Conservation (phyloP, 1,284 basidiomycete genomes). For the Microbotryomycetes sp. region DNA sequence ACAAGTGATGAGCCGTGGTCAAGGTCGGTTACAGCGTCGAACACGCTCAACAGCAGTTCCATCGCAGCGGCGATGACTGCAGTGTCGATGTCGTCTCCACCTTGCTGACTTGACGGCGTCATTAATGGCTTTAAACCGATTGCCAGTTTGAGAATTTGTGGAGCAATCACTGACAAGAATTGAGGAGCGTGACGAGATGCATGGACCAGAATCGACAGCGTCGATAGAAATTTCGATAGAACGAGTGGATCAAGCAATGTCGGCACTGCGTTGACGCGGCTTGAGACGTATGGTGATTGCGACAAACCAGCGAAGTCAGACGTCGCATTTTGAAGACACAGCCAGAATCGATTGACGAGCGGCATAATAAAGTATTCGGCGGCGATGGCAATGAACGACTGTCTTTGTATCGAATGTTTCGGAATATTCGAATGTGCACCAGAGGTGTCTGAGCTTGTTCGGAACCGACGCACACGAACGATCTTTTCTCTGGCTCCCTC, state of each 20-base stretch:
- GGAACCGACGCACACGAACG: slow-evolving; percentile 53
- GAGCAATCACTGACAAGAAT: slow-evolving; percentile 71
- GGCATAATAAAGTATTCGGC: slow-evolving; percentile 82
- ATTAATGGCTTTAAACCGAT: slow-evolving; percentile 55
- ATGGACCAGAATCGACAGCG: slow-evolving; percentile 73
- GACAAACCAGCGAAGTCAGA: slow-evolving; percentile 53
- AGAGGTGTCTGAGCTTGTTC: background rate
- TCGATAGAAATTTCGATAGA: slow-evolving; percentile 65
- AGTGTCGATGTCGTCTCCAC: slow-evolving; percentile 51
- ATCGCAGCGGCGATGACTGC: slow-evolving; percentile 65
- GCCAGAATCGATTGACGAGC: slow-evolving; percentile 81
- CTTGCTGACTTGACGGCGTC: background rate
- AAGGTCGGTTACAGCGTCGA: slow-evolving; percentile 66
- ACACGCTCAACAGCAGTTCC: slow-evolving; percentile 65
- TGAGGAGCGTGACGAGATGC: slow-evolving; percentile 68
- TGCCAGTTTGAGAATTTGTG: slow-evolving; percentile 72
- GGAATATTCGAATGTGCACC: background rate
- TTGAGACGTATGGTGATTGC: slow-evolving; percentile 49
- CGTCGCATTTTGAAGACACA: slow-evolving; percentile 68
- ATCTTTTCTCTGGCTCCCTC: slow-evolving; percentile 63
- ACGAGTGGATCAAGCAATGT: slow-evolving; percentile 69
- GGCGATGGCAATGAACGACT: slow-evolving; percentile 62
- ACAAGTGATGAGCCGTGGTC: slow-evolving; percentile 69
- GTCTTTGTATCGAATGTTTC: background rate
- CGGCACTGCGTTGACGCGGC: slow-evolving; percentile 47